Evolutionary conservation across 2,329 filamentous ascomycete genomes (phyloP).

Genomic region (Elsinoe australis): DNA sequence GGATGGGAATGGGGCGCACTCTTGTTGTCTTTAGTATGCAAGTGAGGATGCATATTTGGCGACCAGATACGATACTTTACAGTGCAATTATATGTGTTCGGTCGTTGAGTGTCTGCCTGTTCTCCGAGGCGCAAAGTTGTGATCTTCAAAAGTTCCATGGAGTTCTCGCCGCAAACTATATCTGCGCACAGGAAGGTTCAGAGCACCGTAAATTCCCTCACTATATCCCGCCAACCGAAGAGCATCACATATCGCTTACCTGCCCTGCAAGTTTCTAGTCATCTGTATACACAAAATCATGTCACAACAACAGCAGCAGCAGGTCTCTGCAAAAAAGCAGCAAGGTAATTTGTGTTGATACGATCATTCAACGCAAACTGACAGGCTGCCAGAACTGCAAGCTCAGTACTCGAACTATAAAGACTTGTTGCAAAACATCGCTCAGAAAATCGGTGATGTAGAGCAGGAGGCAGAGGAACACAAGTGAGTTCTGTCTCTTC

Average conservation of each 20-base stretch:
- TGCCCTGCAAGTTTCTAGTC: not conserved
- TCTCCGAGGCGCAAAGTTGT: no score
- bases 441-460: conserved; percentile 93
- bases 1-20: conserved; percentile 49
- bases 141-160: no score
- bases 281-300: not conserved
- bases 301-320: conserved; percentile 31
- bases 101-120: no score
- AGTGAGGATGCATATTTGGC: conserved; percentile 80
- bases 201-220: no score
- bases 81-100: no score
- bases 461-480: conserved; percentile 97
- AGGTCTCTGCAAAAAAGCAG: conserved; percentile 60
- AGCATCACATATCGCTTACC: no score
- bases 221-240: no score
- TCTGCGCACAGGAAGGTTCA: no score
- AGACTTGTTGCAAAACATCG: conserved; percentile 76
- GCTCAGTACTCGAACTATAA: conserved; percentile 70
- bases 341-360: conserved; percentile 49
- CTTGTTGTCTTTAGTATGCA: conserved; percentile 85
- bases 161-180: no score
- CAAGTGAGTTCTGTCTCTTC: conserved; percentile 55
- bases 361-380: not conserved
- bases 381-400: conserved; percentile 59
- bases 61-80: not conserved